Evolutionary conservation across 768 basidiomycete species (phyloP).

Genomic region (Udeniomyces megalosporus): DNA sequence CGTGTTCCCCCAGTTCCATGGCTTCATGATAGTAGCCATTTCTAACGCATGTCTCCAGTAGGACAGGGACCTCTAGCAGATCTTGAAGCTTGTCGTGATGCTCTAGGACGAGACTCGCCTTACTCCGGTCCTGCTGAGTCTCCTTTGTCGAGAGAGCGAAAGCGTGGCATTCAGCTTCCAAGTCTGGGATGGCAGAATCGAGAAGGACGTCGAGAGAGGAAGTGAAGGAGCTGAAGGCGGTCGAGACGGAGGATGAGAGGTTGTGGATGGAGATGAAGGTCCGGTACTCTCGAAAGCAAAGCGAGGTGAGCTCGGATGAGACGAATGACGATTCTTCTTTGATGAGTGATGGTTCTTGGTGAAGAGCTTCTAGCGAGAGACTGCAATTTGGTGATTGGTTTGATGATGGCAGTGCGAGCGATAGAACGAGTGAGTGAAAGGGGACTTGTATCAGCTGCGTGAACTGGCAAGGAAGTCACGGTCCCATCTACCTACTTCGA

Average conservation of each 20-base stretch:
- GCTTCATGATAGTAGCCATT: conserved; percentile 88
- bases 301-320: conserved; percentile 70
- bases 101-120: conserved; percentile 72
- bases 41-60: conserved; percentile 84
- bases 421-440: neutral
- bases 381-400: conserved; percentile 46
- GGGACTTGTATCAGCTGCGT: neutral
- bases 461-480: neutral
- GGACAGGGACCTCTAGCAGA: conserved; percentile 70
- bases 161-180: conserved; percentile 53
- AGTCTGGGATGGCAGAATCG: conserved; percentile 45
- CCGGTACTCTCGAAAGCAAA: conserved; percentile 79
- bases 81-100: conserved; percentile 87
- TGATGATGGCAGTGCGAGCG: too few species aligned
- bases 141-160: conserved; percentile 56
- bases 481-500: conserved; percentile 2
- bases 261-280: conserved; percentile 79
- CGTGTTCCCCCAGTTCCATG: conserved; percentile 64
- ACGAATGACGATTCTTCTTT: conserved; percentile 72
- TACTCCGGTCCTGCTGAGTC: conserved; percentile 56
- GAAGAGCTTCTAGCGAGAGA: conserved; percentile 50
- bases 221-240: conserved; percentile 58
- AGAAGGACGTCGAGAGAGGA: conserved; percentile 56
- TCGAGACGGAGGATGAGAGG: conserved; percentile 55
- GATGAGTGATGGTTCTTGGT: conserved; percentile 55